These are phyloP conservation scores for Blastocystis sp. DNA, from an alignment of 352 stramenopile species.

Conservation along the genomic window DNA sequence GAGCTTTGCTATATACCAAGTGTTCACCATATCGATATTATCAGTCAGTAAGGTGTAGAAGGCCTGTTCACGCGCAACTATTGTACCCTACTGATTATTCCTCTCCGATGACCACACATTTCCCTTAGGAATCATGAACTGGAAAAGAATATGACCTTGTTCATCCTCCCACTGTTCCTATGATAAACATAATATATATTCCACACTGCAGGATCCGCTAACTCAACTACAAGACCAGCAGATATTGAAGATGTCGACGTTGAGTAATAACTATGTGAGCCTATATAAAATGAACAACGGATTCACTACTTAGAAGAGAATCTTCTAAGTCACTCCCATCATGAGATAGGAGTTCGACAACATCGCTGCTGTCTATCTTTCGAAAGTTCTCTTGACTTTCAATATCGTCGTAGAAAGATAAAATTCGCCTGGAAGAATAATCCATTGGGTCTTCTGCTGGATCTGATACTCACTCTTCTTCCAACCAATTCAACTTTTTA, in stretches of 20 bases:
- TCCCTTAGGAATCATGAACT: slow-evolving; percentile 32
- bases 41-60: slow-evolving; percentile 27
- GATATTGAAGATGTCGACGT: slow-evolving; percentile 9
- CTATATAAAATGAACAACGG: not conserved
- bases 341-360: slow-evolving; percentile 9
- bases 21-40: slow-evolving; percentile 58
- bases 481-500: not conserved
- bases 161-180: slow-evolving; percentile 51
- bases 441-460: not conserved
- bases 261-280: slow-evolving; percentile 34
- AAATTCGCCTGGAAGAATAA: not conserved
- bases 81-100: not conserved
- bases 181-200: not conserved
- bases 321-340: slow-evolving; percentile 57
- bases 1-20: slow-evolving; percentile 33
- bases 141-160: slow-evolving; percentile 6
- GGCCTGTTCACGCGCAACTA: slow-evolving; percentile 1
- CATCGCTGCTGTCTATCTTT: slow-evolving; percentile 1
- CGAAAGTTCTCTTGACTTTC: slow-evolving; percentile 32
- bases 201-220: not conserved
- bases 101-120: not conserved
- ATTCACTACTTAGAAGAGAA: not conserved
- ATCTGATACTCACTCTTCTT: not conserved
- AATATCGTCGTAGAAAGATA: slow-evolving; percentile 37
- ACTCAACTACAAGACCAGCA: slow-evolving; percentile 20